Conservation (phyloP, 2,329 filamentous ascomycete species). For the Scedosporium apiospermum region DNA sequence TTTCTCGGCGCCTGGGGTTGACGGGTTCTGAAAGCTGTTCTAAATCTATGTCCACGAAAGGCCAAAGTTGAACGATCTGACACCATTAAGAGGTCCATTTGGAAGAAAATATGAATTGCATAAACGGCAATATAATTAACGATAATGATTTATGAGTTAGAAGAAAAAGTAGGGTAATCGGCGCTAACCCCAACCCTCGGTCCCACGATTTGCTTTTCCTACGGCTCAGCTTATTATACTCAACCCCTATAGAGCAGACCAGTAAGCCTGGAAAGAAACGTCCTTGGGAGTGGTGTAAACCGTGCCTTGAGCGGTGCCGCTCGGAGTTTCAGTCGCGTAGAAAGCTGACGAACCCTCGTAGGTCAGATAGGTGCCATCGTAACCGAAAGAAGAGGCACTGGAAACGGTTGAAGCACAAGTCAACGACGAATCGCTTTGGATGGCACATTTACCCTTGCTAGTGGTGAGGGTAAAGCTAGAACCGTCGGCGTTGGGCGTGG, state of each 20-base stretch:
- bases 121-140: too few relatives aligned
- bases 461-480: slow-evolving; percentile 13
- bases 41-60: too few relatives aligned
- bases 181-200: too few relatives aligned
- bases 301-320: slow-evolving; percentile 13
- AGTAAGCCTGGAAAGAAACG: slow-evolving; percentile 14
- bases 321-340: slow-evolving; percentile 13
- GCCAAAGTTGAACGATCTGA: too few relatives aligned
- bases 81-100: too few relatives aligned
- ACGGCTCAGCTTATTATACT: too few relatives aligned
- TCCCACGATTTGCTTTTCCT: too few relatives aligned
- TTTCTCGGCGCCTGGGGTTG: too few relatives aligned
- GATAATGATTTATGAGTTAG: too few relatives aligned
- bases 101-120: too few relatives aligned
- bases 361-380: slow-evolving; percentile 16
- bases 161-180: too few relatives aligned
- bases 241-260: slow-evolving; percentile 9
- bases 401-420: slow-evolving; percentile 12
- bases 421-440: slow-evolving; percentile 11
- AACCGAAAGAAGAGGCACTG: slow-evolving; percentile 13
- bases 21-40: too few relatives aligned
- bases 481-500: slow-evolving; percentile 12
- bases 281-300: slow-evolving; percentile 14
- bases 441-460: slow-evolving; percentile 15
- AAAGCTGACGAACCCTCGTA: slow-evolving; percentile 12